These are phyloP conservation scores for Calonectria naviculata DNA, from an alignment of 2,329 filamentous ascomycete species.

Conservation along the genomic window DNA sequence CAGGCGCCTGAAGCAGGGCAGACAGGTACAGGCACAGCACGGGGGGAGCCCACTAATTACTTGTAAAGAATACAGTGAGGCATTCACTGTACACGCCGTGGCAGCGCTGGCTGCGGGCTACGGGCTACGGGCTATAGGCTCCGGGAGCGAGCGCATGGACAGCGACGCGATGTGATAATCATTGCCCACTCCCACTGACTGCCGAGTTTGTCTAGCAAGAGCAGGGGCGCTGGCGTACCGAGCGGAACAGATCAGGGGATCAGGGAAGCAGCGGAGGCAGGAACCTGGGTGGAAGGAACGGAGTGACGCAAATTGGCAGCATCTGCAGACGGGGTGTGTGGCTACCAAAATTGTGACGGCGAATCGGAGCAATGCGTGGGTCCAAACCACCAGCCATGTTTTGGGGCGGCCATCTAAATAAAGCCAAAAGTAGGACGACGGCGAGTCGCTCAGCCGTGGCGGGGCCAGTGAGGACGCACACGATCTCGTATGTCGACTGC, in stretches of 20 bases:
- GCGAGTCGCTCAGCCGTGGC: background rate
- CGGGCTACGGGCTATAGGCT: too few relatives aligned
- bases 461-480: background rate
- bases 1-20: too few relatives aligned
- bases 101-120: background rate
- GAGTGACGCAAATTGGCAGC: slow-evolving; percentile 3
- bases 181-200: background rate
- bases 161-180: background rate
- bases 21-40: background rate
- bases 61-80: background rate
- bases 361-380: background rate
- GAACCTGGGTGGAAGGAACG: background rate
- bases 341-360: background rate
- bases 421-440: background rate
- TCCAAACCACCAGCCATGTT: background rate
- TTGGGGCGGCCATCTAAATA: background rate
- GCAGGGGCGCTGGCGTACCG: background rate
- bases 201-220: background rate
- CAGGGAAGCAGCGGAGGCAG: background rate
- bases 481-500: background rate
- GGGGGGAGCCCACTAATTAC: background rate
- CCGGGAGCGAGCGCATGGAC: background rate
- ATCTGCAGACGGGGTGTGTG: background rate
- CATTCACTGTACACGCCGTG: background rate
- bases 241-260: background rate